Evolutionary conservation across 805 yeast genomes (phyloP).

Genomic region (Myxozyma lipomycoides): DNA sequence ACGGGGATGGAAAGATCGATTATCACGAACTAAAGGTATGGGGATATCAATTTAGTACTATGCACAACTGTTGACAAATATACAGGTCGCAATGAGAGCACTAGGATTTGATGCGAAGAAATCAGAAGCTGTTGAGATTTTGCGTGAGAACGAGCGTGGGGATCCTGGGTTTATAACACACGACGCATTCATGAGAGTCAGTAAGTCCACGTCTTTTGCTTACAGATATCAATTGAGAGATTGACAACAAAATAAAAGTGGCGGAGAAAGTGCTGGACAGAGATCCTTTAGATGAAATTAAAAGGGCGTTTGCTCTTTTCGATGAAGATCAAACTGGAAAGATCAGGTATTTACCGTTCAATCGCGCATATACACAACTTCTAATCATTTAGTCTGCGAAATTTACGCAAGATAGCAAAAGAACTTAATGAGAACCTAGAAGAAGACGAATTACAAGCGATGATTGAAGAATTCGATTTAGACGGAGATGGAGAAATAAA

Average conservation of each 20-base stretch:
- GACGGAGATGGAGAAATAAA: conserved; percentile 95
- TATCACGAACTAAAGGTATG: conserved; percentile 75
- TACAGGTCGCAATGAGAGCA: conserved; percentile 79
- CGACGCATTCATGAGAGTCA: conserved; percentile 74
- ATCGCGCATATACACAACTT: no score
- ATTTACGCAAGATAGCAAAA: conserved; percentile 82
- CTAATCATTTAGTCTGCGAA: conserved; percentile 48
- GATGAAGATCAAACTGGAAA: conserved; percentile 87
- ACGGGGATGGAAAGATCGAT: conserved; percentile 82
- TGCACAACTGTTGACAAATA: no score
- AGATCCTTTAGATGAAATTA: conserved; percentile 90
- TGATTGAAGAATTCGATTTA: conserved; percentile 88
- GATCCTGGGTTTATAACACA: conserved; percentile 67
- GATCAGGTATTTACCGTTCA: conserved; percentile 44
- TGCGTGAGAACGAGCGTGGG: conserved; percentile 77
- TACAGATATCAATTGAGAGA: background rate
- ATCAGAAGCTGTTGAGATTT: conserved; percentile 70
- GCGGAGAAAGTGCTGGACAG: conserved; percentile 78
- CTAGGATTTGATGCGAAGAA: conserved; percentile 85
- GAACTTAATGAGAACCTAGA: conserved; percentile 88
- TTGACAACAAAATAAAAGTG: conserved; percentile 43
- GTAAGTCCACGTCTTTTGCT: conserved; percentile 38
- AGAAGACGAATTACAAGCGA: conserved; percentile 89
- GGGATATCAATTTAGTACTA: conserved; percentile 3
- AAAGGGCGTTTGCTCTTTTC: conserved; percentile 81